Conservation (phyloP, 805 yeast species). For the Suhomyces sp. region DNA sequence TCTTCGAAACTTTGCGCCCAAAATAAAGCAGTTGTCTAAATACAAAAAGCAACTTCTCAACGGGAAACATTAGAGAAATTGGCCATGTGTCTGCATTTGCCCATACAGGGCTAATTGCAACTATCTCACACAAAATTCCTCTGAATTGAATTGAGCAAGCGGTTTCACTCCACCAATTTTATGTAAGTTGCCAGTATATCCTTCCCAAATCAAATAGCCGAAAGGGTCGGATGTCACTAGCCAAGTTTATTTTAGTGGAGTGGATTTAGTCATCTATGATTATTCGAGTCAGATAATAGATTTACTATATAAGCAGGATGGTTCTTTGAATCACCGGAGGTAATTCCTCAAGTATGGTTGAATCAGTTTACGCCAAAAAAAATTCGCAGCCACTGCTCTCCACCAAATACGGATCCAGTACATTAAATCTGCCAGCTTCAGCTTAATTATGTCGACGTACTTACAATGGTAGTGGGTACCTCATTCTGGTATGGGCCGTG, state of each 20-base stretch:
- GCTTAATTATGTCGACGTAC: slow-evolving; percentile 42
- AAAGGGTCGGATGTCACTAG: background rate
- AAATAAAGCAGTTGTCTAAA: background rate
- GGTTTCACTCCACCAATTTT: background rate
- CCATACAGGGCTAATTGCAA: background rate
- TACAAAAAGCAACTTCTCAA: background rate
- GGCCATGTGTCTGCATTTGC: background rate
- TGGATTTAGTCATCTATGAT: background rate
- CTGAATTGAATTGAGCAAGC: too few relatives aligned
- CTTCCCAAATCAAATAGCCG: background rate
- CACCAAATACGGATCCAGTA: background rate
- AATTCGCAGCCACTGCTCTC: background rate
- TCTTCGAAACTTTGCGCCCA: too few relatives aligned
- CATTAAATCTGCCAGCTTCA: background rate
- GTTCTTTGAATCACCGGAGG: background rate
- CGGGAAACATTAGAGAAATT: background rate
- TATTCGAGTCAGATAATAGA: background rate
- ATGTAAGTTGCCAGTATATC: background rate
- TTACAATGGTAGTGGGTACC: slow-evolving; percentile 39
- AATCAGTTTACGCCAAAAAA: background rate
- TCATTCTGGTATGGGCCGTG: slow-evolving; percentile 19
- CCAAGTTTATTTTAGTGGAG: background rate
- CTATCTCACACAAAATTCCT: background rate
- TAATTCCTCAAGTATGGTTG: background rate
- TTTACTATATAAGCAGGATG: background rate